Conservation (phyloP, 495 filamentous ascomycete genomes). For the Aspergillus wentii region DNA sequence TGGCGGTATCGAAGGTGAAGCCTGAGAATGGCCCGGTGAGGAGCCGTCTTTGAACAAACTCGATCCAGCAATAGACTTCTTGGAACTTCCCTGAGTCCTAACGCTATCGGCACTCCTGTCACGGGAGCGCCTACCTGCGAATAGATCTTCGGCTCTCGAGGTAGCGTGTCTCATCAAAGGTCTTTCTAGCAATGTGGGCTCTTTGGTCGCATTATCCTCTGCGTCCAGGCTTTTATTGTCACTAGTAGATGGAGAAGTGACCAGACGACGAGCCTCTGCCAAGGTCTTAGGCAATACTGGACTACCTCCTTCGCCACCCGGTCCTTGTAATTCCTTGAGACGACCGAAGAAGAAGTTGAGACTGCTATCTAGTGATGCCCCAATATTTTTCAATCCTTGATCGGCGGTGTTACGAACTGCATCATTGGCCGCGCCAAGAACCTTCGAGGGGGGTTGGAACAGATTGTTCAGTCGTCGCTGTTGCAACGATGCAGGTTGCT, state of each 20-base stretch:
- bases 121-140: conserved; percentile 54
- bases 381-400: conserved; percentile 83
- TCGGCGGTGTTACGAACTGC: conserved; percentile 82
- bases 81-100: conserved; percentile 48
- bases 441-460: conserved; percentile 74
- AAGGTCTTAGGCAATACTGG: conserved; percentile 75
- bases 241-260: conserved; percentile 60
- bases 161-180: conserved; percentile 24
- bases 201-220: conserved; percentile 40
- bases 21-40: conserved; percentile 5
- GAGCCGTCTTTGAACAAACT: conserved; percentile 20
- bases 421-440: conserved; percentile 77
- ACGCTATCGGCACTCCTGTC: conserved; percentile 76
- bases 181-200: conserved; percentile 35
- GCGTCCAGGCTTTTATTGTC: conserved; percentile 48
- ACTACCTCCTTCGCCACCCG: conserved; percentile 32
- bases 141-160: conserved; percentile 47
- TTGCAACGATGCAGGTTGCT: conserved; percentile 38
- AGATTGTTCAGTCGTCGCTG: conserved; percentile 73
- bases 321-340: conserved; percentile 64
- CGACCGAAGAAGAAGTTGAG: conserved; percentile 93
- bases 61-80: conserved; percentile 19
- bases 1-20: conserved; percentile 16
- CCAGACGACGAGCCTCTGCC: conserved; percentile 84
- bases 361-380: conserved; percentile 79